Evolutionary conservation across 164 flowering plant species (phyloP).

Genomic region (Aristolochia californica): DNA sequence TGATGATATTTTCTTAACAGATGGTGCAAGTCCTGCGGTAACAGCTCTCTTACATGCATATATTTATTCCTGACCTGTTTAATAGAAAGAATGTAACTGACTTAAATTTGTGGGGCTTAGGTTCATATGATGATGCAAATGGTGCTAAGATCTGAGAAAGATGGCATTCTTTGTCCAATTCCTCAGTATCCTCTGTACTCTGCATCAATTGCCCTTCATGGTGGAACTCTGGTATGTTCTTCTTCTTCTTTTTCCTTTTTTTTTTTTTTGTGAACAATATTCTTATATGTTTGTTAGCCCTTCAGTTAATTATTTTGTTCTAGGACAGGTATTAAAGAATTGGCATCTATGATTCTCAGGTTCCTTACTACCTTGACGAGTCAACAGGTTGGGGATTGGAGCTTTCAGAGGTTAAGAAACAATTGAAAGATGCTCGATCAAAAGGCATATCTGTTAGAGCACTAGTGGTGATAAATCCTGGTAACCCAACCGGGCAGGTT

Average conservation of each 20-base stretch:
- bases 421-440: slow-evolving; percentile 60
- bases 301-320: background rate
- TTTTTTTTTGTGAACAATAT: background rate
- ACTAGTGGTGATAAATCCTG: slow-evolving; percentile 97
- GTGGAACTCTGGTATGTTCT: slow-evolving; percentile 80
- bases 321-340: background rate
- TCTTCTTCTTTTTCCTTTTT: background rate
- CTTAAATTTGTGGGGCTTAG: slow-evolving; percentile 22
- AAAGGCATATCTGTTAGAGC: slow-evolving; percentile 81
- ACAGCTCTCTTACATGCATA: background rate
- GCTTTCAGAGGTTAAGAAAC: slow-evolving; percentile 70
- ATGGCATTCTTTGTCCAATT: slow-evolving; percentile 96
- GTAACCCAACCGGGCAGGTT: slow-evolving; percentile 99
- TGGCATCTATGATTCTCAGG: slow-evolving; percentile 35
- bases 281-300: background rate
- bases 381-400: slow-evolving; percentile 95
- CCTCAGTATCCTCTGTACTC: slow-evolving; percentile 98
- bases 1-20: slow-evolving; percentile 90
- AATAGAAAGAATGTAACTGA: too few species aligned
- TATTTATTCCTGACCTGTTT: background rate
- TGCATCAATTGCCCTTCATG: slow-evolving; percentile 96
- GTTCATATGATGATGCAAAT: slow-evolving; percentile 99
- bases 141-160: slow-evolving; percentile 69
- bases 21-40: slow-evolving; percentile 99
- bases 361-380: slow-evolving; percentile 94